These are phyloP conservation scores for Dioszegia crocea DNA, from an alignment of 768 basidiomycete species.

Conservation along the genomic window DNA sequence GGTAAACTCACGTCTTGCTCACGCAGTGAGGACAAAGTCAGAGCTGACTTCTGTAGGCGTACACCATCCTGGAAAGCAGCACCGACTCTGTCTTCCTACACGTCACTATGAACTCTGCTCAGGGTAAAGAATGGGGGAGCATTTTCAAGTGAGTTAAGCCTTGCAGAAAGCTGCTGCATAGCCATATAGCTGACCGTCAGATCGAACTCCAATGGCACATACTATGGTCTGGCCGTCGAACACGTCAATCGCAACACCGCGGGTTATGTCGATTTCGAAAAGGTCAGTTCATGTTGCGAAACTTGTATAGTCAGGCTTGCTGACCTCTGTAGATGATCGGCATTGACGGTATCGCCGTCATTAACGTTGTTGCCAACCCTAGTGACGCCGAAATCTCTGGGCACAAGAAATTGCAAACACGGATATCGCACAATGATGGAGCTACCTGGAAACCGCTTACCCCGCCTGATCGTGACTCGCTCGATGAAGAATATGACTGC, in stretches of 20 bases:
- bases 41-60: constrained; percentile 23
- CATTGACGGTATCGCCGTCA: constrained; percentile 87
- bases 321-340: constrained; percentile 64
- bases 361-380: constrained; percentile 84
- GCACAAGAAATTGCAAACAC: constrained; percentile 69
- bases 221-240: constrained; percentile 80
- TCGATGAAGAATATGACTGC: constrained; percentile 69
- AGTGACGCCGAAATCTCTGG: constrained; percentile 67
- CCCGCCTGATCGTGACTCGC: constrained; percentile 72
- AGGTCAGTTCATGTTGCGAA: constrained; percentile 46
- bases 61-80: constrained; percentile 79
- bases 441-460: constrained; percentile 74
- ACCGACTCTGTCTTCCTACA: constrained; percentile 92
- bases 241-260: constrained; percentile 82
- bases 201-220: constrained; percentile 97
- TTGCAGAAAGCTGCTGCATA: neutral
- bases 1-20: constrained; percentile 55
- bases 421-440: constrained; percentile 98
- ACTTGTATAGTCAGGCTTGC: neutral
- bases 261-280: constrained; percentile 96
- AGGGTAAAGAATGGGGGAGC: constrained; percentile 76
- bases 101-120: constrained; percentile 80
- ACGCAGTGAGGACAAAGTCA: neutral
- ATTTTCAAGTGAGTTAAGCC: constrained; percentile 54
- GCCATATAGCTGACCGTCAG: constrained; percentile 56